phyloP scores from a whole-genome alignment of 257 asterid genomes.

The Echites panduratus region DNA sequence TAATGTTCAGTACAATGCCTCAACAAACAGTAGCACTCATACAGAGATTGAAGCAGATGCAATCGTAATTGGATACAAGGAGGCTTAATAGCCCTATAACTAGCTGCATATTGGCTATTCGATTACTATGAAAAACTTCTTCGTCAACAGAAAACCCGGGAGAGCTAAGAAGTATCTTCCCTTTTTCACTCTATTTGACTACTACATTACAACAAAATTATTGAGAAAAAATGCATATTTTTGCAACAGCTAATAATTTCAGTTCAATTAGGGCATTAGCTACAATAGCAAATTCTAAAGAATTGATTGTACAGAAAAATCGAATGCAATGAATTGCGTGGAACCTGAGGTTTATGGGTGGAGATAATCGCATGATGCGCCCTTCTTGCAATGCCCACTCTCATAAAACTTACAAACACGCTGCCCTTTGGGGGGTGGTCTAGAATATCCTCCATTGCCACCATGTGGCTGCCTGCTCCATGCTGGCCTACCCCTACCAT shows the following conservation, averaged over 20 bases:
- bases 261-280: conserved; percentile 11
- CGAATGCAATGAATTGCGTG: conserved; percentile 12
- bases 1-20: neutral
- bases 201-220: conserved; percentile 6
- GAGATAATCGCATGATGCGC: conserved; percentile 78
- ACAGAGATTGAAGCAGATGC: neutral
- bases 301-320: conserved; percentile 27
- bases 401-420: conserved; percentile 85
- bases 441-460: conserved; percentile 58
- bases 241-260: neutral
- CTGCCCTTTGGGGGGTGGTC: conserved; percentile 65
- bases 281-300: conserved; percentile 5
- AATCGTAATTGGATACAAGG: neutral
- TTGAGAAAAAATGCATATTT: conserved; percentile 1
- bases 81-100: conserved; percentile 2
- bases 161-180: neutral
- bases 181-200: neutral
- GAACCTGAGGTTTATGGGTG: conserved; percentile 47
- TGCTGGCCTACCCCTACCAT: conserved; percentile 51
- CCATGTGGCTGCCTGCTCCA: conserved; percentile 67
- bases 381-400: conserved; percentile 88
- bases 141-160: neutral
- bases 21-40: neutral
- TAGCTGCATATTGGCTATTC: neutral
- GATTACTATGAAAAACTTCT: neutral